These are phyloP conservation scores for Lactarius sanguifluus DNA, from an alignment of 768 basidiomycete genomes.

Conservation along the genomic window DNA sequence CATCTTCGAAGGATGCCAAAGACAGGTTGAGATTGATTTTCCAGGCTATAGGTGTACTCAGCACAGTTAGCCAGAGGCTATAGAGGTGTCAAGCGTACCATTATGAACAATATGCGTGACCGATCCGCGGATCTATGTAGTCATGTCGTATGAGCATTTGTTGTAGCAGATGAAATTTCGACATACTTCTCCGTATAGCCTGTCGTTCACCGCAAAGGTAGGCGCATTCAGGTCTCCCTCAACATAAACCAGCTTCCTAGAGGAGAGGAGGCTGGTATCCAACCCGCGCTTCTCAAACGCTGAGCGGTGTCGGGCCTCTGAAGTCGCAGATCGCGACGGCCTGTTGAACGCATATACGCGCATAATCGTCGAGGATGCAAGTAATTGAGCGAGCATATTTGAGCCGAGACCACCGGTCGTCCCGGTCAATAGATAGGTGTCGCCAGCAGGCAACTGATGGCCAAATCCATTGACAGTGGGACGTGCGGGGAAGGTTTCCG, in stretches of 20 bases:
- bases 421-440: slow-evolving; percentile 32
- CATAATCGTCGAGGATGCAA: slow-evolving; percentile 19
- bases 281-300: slow-evolving; percentile 30
- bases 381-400: slow-evolving; percentile 30
- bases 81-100: slow-evolving; percentile 12
- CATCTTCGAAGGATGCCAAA: slow-evolving; percentile 31
- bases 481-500: slow-evolving; percentile 28
- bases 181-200: slow-evolving; percentile 27
- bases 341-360: slow-evolving; percentile 34
- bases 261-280: slow-evolving; percentile 25
- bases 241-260: slow-evolving; percentile 30
- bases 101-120: slow-evolving; percentile 32
- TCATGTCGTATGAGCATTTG: neutral
- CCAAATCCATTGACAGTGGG: slow-evolving; percentile 1
- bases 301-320: slow-evolving; percentile 23
- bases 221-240: slow-evolving; percentile 30
- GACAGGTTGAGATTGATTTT: slow-evolving; percentile 32
- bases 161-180: neutral
- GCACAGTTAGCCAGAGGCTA: neutral
- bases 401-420: slow-evolving; percentile 33
- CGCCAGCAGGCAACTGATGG: neutral
- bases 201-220: slow-evolving; percentile 16
- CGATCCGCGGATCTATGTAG: slow-evolving; percentile 17
- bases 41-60: slow-evolving; percentile 28
- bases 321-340: slow-evolving; percentile 12